phyloP scores from a whole-genome alignment of 1,284 basidiomycete species.

The Irpex lacteus region DNA sequence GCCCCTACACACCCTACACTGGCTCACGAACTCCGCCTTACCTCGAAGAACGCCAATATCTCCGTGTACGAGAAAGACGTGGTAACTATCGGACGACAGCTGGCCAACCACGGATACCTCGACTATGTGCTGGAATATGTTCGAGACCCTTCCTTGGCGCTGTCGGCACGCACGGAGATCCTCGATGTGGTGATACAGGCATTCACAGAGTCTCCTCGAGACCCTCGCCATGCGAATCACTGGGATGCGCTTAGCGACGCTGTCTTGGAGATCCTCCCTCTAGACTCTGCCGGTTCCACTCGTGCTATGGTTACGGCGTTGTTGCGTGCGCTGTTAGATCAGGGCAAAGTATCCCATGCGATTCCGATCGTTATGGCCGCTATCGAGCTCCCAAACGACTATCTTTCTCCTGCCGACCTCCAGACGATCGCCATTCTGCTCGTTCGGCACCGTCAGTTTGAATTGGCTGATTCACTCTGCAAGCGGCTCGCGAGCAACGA shows the following conservation, averaged over 20 bases:
- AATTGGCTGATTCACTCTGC: not conserved
- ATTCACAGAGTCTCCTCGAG: not conserved
- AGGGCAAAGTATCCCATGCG: not conserved
- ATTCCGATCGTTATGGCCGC: not conserved
- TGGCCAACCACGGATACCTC: not conserved
- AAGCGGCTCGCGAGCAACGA: not conserved
- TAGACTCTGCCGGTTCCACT: not conserved
- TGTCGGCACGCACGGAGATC: not conserved
- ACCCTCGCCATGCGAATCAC: not conserved
- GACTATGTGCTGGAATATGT: conserved; percentile 2
- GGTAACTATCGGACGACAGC: not conserved
- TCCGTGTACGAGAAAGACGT: not conserved
- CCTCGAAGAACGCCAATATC: not conserved
- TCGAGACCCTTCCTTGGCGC: not conserved
- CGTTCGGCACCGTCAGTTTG: conserved; percentile 5
- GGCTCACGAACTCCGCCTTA: not conserved
- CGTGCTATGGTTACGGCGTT: not conserved
- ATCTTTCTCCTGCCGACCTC: not conserved
- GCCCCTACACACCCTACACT: not conserved
- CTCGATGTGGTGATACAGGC: not conserved
- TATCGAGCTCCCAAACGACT: not conserved
- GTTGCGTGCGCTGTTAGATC: not conserved
- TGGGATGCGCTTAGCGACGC: not conserved
- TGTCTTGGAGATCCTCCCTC: not conserved
- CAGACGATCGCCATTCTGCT: not conserved